These are phyloP conservation scores for Aspergillus eucalypticola DNA, from an alignment of 2,329 filamentous ascomycete species.

Conservation along the genomic window DNA sequence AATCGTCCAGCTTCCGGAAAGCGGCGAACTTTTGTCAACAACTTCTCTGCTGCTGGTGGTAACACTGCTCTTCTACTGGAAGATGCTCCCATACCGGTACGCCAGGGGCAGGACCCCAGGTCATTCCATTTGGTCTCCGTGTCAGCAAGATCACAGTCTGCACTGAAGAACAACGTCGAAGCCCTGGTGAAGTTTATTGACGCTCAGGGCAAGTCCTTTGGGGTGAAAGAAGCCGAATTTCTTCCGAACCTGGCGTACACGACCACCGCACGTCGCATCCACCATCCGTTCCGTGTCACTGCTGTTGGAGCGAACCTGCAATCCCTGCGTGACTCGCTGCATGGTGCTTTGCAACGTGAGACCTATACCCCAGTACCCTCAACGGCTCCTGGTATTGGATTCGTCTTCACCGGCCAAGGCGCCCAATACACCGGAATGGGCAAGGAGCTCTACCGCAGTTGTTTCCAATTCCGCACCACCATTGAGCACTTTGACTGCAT, in stretches of 20 bases:
- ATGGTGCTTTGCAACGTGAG: constrained; percentile 12
- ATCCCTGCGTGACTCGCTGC: constrained; percentile 12
- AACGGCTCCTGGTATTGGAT: constrained; percentile 22
- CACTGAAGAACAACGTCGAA: constrained; percentile 58
- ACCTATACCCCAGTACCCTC: constrained; percentile 17
- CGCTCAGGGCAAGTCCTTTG: constrained; percentile 15
- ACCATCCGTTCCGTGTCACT: constrained; percentile 39
- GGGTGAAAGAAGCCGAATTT: constrained; percentile 48
- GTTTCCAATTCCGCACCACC: constrained; percentile 30
- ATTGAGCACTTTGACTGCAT: constrained; percentile 36
- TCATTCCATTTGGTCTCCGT: constrained; percentile 59
- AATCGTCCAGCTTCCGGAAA: constrained; percentile 28
- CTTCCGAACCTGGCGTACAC: constrained; percentile 61
- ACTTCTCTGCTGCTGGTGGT: constrained; percentile 70
- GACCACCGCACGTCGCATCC: constrained; percentile 59
- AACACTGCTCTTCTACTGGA: constrained; percentile 69
- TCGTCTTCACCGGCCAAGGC: constrained; percentile 43
- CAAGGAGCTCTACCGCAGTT: constrained; percentile 35
- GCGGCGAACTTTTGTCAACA: constrained; percentile 59
- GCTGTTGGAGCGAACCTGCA: constrained; percentile 25
- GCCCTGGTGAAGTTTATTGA: constrained; percentile 55
- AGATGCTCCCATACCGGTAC: constrained; percentile 53
- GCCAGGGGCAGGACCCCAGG: constrained; percentile 51
- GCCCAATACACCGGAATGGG: constrained; percentile 40
- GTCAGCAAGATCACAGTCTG: constrained; percentile 49